phyloP scores from a whole-genome alignment of 1,139 yeast species.

The Diutina catenulata region DNA sequence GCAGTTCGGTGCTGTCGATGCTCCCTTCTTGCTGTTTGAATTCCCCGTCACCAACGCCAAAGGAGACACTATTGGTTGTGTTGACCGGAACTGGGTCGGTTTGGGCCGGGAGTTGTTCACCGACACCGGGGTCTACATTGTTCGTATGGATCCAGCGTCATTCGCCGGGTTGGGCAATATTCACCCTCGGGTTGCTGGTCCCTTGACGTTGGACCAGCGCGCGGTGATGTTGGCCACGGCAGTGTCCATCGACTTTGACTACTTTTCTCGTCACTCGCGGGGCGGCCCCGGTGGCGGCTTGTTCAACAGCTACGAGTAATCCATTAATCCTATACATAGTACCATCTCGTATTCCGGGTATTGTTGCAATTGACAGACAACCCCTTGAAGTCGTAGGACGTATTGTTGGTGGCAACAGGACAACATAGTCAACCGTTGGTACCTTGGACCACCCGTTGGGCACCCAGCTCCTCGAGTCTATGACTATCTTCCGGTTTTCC shows the following conservation, averaged over 20 bases:
- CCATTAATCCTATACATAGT: too few species aligned
- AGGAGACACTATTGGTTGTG: slow-evolving; percentile 56
- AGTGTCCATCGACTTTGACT: slow-evolving; percentile 87
- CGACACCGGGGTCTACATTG: slow-evolving; percentile 84
- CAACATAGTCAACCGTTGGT: too few species aligned
- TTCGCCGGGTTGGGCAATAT: slow-evolving; percentile 36
- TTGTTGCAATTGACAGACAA: too few species aligned
- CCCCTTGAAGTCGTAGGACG: too few species aligned
- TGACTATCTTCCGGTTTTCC: too few species aligned
- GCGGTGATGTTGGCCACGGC: slow-evolving; percentile 83
- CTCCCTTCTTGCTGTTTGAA: slow-evolving; percentile 77
- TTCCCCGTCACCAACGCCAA: slow-evolving; percentile 60
- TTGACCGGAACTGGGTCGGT: slow-evolving; percentile 93
- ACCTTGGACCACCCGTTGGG: too few species aligned
- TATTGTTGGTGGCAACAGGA: too few species aligned
- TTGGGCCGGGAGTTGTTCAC: slow-evolving; percentile 85
- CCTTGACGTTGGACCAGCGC: slow-evolving; percentile 64
- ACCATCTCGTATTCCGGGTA: too few species aligned
- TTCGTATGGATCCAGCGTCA: slow-evolving; percentile 69
- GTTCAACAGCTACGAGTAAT: neutral
- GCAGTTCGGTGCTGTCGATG: slow-evolving; percentile 79
- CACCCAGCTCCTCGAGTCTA: too few species aligned
- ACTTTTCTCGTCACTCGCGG: slow-evolving; percentile 73
- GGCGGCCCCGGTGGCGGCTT: slow-evolving; percentile 4
- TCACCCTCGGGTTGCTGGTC: slow-evolving; percentile 30